Base-by-base conservation (phyloP, 2,329 filamentous ascomycete genomes). In the Trichophyton equinum region DNA sequence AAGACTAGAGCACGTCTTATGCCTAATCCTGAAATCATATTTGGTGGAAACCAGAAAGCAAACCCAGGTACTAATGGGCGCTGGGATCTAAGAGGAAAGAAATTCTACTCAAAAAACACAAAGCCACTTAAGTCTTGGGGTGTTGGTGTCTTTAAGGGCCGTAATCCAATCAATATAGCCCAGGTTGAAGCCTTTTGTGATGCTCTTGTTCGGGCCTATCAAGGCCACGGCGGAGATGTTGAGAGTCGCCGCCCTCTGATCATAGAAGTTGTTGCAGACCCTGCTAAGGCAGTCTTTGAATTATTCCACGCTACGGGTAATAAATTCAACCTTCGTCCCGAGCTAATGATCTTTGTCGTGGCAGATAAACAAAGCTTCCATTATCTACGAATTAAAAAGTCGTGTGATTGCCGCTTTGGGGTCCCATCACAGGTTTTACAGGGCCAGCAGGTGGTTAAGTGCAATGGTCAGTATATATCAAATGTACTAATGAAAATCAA, bases 401-500 rank as follows among this genome's bases (percentile, higher is more conserved):
- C 83, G 27, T 86, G 84, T 63, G 94, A 99, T 67, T 92, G 89
- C 69, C 85, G 89, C 38, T 91, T 85, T 65, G 91, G 87, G n/a
- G 81, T 91, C 13, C 79, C 90, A 0, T 89, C 90, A 0, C 94
- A 97, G 71, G 87, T 91, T 64, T 70, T 97, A n/a, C 85, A 91
- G 65, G 77, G 79, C 1, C 75, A 76, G 0, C 87, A 95, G 62
- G 88, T 92, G 0, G 68, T 76, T 42, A 87, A 86, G 70, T 83
- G 82, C 15, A 83, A 87, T 22, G 81, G 81, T 0, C 94, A 99
- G 68, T 97, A 97, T 74, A 87, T 89, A 68, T 94, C 89, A 0
- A 99, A 99, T 64, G 90, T 99, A 0, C 82, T 85, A 65, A 94
- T 99, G 89, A 99, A 99, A 77, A 85, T 99, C 65, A 97, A 99